Conservation (phyloP, 1,139 yeast species). For the Taiozyma sp. region DNA sequence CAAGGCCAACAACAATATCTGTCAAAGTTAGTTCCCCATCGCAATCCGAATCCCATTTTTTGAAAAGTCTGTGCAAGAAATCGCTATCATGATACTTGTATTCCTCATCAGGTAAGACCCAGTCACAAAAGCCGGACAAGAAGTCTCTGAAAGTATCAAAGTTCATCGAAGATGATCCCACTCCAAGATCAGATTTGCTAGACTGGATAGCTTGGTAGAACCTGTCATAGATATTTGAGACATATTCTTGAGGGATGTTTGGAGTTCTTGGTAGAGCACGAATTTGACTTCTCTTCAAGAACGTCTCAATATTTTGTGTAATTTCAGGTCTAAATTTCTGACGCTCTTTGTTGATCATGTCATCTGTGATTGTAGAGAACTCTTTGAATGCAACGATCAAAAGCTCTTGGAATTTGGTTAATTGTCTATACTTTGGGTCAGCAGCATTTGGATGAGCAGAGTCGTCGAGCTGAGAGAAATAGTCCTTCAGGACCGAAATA, state of each 20-base stretch:
- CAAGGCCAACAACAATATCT: constrained; percentile 71
- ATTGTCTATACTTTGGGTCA: constrained; percentile 57
- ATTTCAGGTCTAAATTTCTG: constrained; percentile 71
- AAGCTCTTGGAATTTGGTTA: constrained; percentile 85
- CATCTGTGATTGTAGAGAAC: constrained; percentile 76
- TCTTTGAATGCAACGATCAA: constrained; percentile 92
- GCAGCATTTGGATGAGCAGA: constrained; percentile 74
- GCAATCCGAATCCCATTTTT: constrained; percentile 60
- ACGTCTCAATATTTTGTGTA: constrained; percentile 78
- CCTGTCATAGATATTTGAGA: constrained; percentile 77
- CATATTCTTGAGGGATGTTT: constrained; percentile 51
- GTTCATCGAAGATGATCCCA: constrained; percentile 72
- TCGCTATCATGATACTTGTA: constrained; percentile 36
- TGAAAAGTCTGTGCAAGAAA: constrained; percentile 61
- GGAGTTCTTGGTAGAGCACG: constrained; percentile 76
- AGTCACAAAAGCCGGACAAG: constrained; percentile 77
- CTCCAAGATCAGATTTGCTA: constrained; percentile 60
- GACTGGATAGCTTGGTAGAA: constrained; percentile 75
- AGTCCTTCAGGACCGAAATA: constrained; percentile 77
- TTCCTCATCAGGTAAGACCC: constrained; percentile 47
- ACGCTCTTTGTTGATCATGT: constrained; percentile 64
- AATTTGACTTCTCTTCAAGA: constrained; percentile 88
- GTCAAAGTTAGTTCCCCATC: constrained; percentile 58
- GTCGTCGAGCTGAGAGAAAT: constrained; percentile 74
- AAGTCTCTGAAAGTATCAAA: constrained; percentile 67